Evolutionary conservation across 2,329 filamentous ascomycete species (phyloP), one percentile per base, ranked within the genome.

Genomic region (Diaporthe aspalathi): DNA sequence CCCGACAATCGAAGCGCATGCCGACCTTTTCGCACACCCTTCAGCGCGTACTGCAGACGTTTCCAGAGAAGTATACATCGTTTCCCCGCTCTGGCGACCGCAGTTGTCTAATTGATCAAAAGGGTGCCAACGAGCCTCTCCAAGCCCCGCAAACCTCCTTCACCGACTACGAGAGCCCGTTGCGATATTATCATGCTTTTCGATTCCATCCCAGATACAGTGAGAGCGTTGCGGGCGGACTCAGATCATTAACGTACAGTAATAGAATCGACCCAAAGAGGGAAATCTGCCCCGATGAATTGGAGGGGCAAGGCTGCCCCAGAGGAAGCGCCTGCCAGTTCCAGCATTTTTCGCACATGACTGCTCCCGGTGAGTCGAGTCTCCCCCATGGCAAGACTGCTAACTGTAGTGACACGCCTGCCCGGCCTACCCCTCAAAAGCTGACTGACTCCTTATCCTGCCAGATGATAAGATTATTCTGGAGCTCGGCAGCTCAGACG

Each of bases 181-280:
- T 99, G 73, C 90, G 89, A 75, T 88, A 89, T 76, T 98, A 98
- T 81, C 94, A 91, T 80, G 92, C 93, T 47, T 99, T 93, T 82
- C 94, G 95, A 76, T 98, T 95, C 79, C 95, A 98, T 79, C 93
- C 94, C 40, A 85, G 89, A 66, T 98, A 91, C 82, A 84, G 86
- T 74, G 81, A 92, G 63, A 84, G 89, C 70, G 90, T 97, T 70
- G 80, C 89, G 70, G 92, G 91, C 73, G 95, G 95, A 53, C 92
- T 94, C 78, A 91, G 92, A 79, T 98, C 96, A 74, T 87, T 97
- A 84, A 98, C 95, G 53, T 98, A 95, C 83, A 98, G 94, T 83
- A 93, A 97, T 82, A 92, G 91, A 76, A 97, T 99, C 81, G 91
- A 98, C 79, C 86, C 91, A 29, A 86, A 89, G 73, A 91, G 88